Conservation (phyloP, 257 asterid species). For the Nicotiana attenuata region DNA sequence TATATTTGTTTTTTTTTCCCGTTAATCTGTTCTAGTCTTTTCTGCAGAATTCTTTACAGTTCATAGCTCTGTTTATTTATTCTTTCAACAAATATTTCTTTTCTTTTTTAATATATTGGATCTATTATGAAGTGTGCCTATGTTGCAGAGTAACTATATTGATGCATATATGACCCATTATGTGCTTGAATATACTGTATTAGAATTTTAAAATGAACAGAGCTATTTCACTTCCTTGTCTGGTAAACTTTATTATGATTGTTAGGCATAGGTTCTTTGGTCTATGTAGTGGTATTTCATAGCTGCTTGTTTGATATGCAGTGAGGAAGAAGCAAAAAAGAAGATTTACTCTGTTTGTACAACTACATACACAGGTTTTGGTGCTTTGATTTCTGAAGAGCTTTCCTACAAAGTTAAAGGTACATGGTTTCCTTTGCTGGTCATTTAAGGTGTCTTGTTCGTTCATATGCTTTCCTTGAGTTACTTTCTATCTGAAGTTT, state of each 20-base stretch:
- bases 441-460: not conserved
- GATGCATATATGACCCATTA: not conserved
- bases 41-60: not conserved
- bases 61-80: not conserved
- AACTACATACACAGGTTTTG: slow-evolving; percentile 77
- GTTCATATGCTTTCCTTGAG: not conserved
- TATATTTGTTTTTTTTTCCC: not conserved
- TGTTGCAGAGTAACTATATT: not conserved
- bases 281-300: not conserved
- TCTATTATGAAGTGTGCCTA: not conserved
- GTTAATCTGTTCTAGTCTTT: not conserved
- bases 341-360: slow-evolving; percentile 91
- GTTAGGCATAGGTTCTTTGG: not conserved
- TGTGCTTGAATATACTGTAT: not conserved
- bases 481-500: not conserved
- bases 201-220: not conserved
- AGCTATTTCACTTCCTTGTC: not conserved
- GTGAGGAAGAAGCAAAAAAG: slow-evolving; percentile 95
- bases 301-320: slow-evolving; percentile 35
- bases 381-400: slow-evolving; percentile 84
- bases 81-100: not conserved
- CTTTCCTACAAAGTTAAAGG: slow-evolving; percentile 87
- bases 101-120: not conserved
- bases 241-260: not conserved
- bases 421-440: slow-evolving; percentile 15